Percentiles rank a stretch among this genome's conserved stretches.
Conservation (phyloP, 805 yeast species). For the Torulaspora quercuum region DNA sequence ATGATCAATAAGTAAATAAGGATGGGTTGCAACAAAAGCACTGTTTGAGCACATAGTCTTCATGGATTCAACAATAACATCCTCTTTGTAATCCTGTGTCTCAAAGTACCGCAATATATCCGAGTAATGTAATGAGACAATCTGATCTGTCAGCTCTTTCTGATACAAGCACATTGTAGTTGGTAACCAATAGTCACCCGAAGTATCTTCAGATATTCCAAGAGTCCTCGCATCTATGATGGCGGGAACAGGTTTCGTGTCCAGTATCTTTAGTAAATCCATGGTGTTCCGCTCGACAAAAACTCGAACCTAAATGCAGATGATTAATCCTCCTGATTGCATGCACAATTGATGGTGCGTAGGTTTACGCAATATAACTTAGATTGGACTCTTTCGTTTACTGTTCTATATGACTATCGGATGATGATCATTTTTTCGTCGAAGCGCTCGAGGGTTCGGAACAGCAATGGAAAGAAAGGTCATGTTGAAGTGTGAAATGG, state of each 20-base stretch:
- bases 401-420: neutral
- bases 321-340: neutral
- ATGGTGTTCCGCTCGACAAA: conserved; percentile 41
- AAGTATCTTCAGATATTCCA: conserved; percentile 32
- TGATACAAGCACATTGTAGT: conserved; percentile 85
- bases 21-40: conserved; percentile 81
- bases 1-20: conserved; percentile 78
- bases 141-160: conserved; percentile 84
- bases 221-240: conserved; percentile 57
- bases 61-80: conserved; percentile 68
- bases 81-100: conserved; percentile 44
- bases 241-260: conserved; percentile 81
- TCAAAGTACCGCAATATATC: conserved; percentile 87
- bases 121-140: conserved; percentile 84
- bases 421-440: conserved; percentile 1
- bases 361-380: too few species aligned
- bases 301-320: too few species aligned
- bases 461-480: neutral
- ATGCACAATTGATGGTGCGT: neutral
- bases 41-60: conserved; percentile 72
- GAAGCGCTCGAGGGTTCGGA: neutral
- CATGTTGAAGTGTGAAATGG: neutral
- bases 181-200: conserved; percentile 70
- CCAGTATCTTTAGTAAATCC: conserved; percentile 74
- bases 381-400: neutral